Evolutionary conservation across 2,329 filamentous ascomycete genomes (phyloP), one percentile per base, ranked within the genome.

Genomic region (Ophiognomonia clavigignenti-juglandacearum): DNA sequence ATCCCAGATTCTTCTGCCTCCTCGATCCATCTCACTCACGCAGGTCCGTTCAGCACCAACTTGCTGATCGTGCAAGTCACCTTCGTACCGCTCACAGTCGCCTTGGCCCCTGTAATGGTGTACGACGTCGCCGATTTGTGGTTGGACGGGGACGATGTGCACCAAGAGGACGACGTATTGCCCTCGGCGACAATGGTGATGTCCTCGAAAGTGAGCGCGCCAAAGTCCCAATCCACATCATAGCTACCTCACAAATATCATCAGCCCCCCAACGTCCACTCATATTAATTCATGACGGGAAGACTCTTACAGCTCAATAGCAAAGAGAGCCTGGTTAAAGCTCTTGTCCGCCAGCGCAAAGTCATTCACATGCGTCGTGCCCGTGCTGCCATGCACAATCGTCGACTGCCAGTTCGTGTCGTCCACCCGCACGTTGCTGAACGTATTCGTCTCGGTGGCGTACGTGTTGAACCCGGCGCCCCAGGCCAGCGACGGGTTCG

Each of bases 181-280:
- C 43, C 32, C 8, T 54, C 36, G 54, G 62, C 59, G 52, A 75
- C 74, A 5, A 77, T 75, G 43, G 71, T 72, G 48, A 82, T 62
- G 39, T 70, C 65, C 51, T 70, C 52, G 46, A 64, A 70, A 7
- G 59, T 60, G n/a, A 70, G 56, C 10, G 57, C 47, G 2, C 67
- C 66, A 50, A 70, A 70, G 51, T 66, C 57, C 67, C 67, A 70
- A n/a, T 52, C 53, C 9, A 65, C 60, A 35, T 59, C 62, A 16
- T 60, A 61, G 2, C 61, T 62, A 41, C 3, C 5, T 11, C 5
- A 27, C 24, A 29, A 45, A 29, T 19, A 32, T 24, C 19, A 13
- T 23, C 16, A 4, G 2, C 14, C 10, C 9, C 10, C 31, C 20
- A 19, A 14, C 3, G 19, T 18, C 16, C 20, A 43, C 8, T 18